Conservation (phyloP, 371 early-diverging fungal species). For the Furculomyces boomerangus region DNA sequence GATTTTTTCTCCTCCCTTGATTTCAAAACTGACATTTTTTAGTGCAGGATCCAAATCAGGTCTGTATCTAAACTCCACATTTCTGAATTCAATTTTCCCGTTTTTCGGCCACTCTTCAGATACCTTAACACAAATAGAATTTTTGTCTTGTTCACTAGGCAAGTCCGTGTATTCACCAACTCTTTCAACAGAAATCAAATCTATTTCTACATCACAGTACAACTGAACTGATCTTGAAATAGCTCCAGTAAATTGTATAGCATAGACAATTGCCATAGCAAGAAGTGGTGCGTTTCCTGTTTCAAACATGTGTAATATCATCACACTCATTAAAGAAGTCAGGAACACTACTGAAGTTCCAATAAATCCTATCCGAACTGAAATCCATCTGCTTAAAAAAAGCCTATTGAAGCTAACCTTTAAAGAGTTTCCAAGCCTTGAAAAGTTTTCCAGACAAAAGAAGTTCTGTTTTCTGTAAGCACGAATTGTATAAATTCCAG, state of each 20-base stretch:
- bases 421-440: not conserved
- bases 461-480: conserved; percentile 36
- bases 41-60: conserved; percentile 51
- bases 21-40: conserved; percentile 38
- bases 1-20: conserved; percentile 47
- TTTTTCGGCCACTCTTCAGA: conserved; percentile 48
- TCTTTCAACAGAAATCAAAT: conserved; percentile 72
- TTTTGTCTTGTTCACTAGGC: conserved; percentile 45
- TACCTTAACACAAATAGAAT: conserved; percentile 14
- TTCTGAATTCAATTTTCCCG: conserved; percentile 41
- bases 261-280: conserved; percentile 66
- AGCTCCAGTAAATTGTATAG: conserved; percentile 45
- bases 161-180: conserved; percentile 56
- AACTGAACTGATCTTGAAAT: conserved; percentile 61
- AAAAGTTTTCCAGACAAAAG: conserved; percentile 12
- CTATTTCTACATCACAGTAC: conserved; percentile 67
- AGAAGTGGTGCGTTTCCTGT: conserved; percentile 29
- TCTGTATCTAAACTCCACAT: conserved; percentile 45
- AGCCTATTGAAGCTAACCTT: not conserved
- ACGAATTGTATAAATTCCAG: conserved; percentile 30
- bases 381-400: not conserved
- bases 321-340: conserved; percentile 30
- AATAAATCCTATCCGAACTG: not conserved
- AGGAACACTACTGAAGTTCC: conserved; percentile 24
- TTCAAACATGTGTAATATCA: conserved; percentile 25